Evolutionary conservation across 2,329 filamentous ascomycete species (phyloP).

Genomic region (Fusarium veterinarium): DNA sequence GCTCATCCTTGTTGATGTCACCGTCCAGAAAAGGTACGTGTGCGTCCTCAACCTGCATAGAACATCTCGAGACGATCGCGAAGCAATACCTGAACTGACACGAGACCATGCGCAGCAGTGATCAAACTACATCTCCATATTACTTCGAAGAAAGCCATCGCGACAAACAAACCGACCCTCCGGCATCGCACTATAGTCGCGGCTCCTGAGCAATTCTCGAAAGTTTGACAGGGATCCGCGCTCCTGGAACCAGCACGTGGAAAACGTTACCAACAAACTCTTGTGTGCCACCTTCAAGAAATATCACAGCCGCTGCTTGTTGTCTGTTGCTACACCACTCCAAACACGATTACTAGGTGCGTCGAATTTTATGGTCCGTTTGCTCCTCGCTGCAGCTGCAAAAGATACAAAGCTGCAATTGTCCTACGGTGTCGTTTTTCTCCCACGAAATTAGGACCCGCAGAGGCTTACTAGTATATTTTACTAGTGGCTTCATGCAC

Average conservation of each 20-base stretch:
- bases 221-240: constrained; percentile 41
- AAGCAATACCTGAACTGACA: constrained; percentile 33
- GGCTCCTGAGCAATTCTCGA: constrained; percentile 26
- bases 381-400: neutral
- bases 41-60: constrained; percentile 24
- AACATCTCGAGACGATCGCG: constrained; percentile 29
- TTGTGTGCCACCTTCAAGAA: constrained; percentile 18
- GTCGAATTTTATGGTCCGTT: constrained; percentile 11
- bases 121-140: constrained; percentile 25
- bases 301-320: neutral
- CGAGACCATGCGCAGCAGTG: constrained; percentile 30
- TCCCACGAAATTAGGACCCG: constrained; percentile 39
- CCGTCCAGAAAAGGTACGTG: constrained; percentile 19
- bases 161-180: constrained; percentile 16
- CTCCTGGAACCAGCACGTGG: constrained; percentile 41
- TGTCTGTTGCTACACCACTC: neutral
- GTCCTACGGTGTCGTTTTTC: constrained; percentile 23
- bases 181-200: constrained; percentile 17
- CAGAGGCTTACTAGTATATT: constrained; percentile 38
- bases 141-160: constrained; percentile 25
- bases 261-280: constrained; percentile 34
- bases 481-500: constrained; percentile 19
- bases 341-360: constrained; percentile 6
- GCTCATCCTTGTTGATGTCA: constrained; percentile 33
- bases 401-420: constrained; percentile 7